Percentiles rank a stretch among this genome's conserved stretches.
Conservation (phyloP, 2,329 filamentous ascomycete species). For the Penicillium sclerotiorum region DNA sequence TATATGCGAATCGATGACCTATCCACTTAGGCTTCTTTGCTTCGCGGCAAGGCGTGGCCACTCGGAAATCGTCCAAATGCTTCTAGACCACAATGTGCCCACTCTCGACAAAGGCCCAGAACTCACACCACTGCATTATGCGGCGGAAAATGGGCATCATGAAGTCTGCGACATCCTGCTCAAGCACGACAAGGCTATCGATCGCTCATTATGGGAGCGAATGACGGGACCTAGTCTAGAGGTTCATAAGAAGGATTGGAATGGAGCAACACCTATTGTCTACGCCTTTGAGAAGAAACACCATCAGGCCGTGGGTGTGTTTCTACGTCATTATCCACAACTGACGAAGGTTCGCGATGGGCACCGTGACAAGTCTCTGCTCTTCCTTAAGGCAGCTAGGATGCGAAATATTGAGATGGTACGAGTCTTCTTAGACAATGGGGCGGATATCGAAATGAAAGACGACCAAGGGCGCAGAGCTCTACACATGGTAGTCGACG, state of each 20-base stretch:
- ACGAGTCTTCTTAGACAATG: conserved; percentile 4
- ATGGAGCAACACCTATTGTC: conserved; percentile 1
- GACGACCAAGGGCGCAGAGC: background rate
- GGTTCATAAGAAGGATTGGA: conserved; percentile 1
- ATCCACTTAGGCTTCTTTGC: background rate
- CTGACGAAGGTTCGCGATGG: background rate
- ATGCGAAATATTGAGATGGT: background rate
- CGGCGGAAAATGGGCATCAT: conserved; percentile 4
- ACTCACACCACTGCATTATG: conserved; percentile 1
- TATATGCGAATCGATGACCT: background rate
- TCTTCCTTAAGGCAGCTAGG: background rate
- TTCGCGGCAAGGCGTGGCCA: background rate
- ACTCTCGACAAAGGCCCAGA: background rate
- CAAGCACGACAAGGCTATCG: conserved; percentile 4
- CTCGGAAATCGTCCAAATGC: conserved; percentile 4
- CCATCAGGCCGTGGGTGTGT: conserved; percentile 2
- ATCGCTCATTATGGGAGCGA: conserved; percentile 2
- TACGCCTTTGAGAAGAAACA: conserved; percentile 2
- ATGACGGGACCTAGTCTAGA: conserved; percentile 5
- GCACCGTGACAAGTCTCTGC: background rate
- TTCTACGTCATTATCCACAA: conserved; percentile 6
- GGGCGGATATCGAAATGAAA: conserved; percentile 7
- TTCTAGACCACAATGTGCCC: conserved; percentile 2
- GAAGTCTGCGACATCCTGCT: conserved; percentile 10
- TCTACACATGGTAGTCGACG: background rate